phyloP scores from a whole-genome alignment of 2,329 filamentous ascomycete species.

The Penicillium freii region DNA sequence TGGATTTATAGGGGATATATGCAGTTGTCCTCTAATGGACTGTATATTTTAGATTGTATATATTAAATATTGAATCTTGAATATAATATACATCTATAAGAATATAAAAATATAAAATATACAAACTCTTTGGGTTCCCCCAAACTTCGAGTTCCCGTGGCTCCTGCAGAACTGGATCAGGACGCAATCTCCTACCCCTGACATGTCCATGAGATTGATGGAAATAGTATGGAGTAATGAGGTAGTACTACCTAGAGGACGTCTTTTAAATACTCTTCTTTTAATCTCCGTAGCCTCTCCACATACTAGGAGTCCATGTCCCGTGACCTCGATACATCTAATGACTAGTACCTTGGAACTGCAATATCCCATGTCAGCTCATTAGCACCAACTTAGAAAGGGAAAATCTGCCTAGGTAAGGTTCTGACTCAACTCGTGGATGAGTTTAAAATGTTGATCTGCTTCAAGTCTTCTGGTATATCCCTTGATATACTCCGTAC shows the following conservation, averaged over 20 bases:
- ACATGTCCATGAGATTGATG: neutral
- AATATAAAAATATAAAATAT: neutral
- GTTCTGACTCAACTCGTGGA: neutral
- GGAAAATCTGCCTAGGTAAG: neutral
- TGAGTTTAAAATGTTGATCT: neutral
- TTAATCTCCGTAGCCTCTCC: neutral
- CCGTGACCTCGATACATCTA: neutral
- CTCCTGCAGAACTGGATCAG: slow-evolving; percentile 26
- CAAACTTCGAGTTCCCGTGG: slow-evolving; percentile 19
- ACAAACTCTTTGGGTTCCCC: neutral
- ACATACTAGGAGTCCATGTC: neutral
- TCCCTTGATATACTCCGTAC: neutral
- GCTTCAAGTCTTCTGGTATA: neutral
- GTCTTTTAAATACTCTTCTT: neutral
- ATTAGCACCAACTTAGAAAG: neutral
- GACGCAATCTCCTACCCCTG: slow-evolving; percentile 8
- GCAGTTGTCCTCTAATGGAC: neutral
- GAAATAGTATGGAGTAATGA: neutral
- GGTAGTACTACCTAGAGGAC: neutral
- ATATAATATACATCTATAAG: neutral
- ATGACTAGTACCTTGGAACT: neutral
- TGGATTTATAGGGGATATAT: neutral
- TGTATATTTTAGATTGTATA: neutral
- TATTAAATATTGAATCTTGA: neutral
- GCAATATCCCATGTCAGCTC: neutral